A percentile compares a stretch with the other conserved stretches of the same genome.
Conservation (phyloP, 352 stramenopile genomes). For the Pythium utonaiense region DNA sequence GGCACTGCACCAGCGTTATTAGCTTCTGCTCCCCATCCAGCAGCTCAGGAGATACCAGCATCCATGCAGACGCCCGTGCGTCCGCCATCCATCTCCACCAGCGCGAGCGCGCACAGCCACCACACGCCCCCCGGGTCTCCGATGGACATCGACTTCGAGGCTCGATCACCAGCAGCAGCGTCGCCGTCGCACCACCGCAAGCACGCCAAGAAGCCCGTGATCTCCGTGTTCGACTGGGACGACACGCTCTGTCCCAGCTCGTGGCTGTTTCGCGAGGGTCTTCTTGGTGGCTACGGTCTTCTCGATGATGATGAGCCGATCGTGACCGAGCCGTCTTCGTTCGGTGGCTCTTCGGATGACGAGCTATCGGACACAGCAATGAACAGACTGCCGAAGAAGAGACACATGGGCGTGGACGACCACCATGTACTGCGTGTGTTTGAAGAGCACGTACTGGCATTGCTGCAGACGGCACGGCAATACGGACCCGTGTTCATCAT, state of each 20-base stretch:
- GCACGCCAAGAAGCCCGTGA: constrained; percentile 9
- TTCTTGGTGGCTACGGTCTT: constrained; percentile 40
- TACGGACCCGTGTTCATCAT: constrained; percentile 61
- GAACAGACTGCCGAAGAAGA: constrained; percentile 6
- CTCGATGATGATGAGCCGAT: constrained; percentile 26
- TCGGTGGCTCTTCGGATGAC: not conserved
- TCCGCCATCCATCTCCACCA: constrained; percentile 1
- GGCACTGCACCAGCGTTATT: not conserved
- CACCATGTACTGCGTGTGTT: constrained; percentile 26
- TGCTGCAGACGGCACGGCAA: constrained; percentile 37
- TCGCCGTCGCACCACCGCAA: constrained; percentile 16
- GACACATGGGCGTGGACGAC: constrained; percentile 20
- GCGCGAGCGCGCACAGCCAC: not conserved
- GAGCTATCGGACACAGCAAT: not conserved
- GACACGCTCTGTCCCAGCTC: constrained; percentile 62
- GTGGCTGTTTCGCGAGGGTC: constrained; percentile 44
- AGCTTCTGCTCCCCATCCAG: not conserved
- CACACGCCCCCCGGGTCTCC: constrained; percentile 20
- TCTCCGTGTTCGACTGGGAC: constrained; percentile 64
- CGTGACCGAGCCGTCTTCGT: constrained; percentile 2
- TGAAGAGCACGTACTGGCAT: constrained; percentile 35
- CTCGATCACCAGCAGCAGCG: constrained; percentile 2
- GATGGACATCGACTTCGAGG: constrained; percentile 24
- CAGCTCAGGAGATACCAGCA: too few relatives aligned
- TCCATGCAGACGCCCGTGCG: constrained; percentile 1